Percentiles rank a stretch among this genome's conserved stretches.
These are phyloP conservation scores for Vicia faba DNA, from an alignment of 306 rosid genomes.

Conservation along the genomic window DNA sequence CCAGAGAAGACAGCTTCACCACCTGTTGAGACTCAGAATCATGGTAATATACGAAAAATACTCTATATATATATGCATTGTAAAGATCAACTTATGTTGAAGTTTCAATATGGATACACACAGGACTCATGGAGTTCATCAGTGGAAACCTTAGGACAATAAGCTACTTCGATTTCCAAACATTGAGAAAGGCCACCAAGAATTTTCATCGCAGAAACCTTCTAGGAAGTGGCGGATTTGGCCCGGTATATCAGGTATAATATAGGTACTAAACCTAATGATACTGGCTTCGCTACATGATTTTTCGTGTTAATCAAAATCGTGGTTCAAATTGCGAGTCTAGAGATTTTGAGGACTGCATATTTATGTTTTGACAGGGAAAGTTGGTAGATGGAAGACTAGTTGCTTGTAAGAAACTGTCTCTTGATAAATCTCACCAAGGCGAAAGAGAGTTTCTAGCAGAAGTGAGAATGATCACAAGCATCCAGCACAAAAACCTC, in stretches of 20 bases:
- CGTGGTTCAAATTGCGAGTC: neutral
- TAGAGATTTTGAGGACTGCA: neutral
- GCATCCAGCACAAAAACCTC: conserved; percentile 91
- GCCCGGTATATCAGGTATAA: conserved; percentile 87
- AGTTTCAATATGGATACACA: conserved; percentile 28
- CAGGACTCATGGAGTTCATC: conserved; percentile 57
- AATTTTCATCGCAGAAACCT: conserved; percentile 64
- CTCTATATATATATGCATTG: neutral
- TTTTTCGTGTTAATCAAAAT: neutral
- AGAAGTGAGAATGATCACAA: conserved; percentile 82
- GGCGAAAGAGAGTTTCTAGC: conserved; percentile 84
- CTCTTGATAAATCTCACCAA: conserved; percentile 76
- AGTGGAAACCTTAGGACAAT: conserved; percentile 71
- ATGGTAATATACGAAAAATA: conserved; percentile 36
- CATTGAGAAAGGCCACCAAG: conserved; percentile 78
- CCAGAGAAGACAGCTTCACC: conserved; percentile 24
- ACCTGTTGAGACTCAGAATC: conserved; percentile 33
- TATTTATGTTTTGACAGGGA: conserved; percentile 53
- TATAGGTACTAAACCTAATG: conserved; percentile 31
- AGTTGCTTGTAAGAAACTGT: conserved; percentile 77
- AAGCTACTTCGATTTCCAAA: conserved; percentile 54
- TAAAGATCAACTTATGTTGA: conserved; percentile 1
- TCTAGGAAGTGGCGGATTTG: conserved; percentile 97
- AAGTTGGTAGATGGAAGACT: conserved; percentile 65
- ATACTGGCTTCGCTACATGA: neutral